Evolutionary conservation across 441 rosid genomes (phyloP).

Genomic region (Populus hybrid): DNA sequence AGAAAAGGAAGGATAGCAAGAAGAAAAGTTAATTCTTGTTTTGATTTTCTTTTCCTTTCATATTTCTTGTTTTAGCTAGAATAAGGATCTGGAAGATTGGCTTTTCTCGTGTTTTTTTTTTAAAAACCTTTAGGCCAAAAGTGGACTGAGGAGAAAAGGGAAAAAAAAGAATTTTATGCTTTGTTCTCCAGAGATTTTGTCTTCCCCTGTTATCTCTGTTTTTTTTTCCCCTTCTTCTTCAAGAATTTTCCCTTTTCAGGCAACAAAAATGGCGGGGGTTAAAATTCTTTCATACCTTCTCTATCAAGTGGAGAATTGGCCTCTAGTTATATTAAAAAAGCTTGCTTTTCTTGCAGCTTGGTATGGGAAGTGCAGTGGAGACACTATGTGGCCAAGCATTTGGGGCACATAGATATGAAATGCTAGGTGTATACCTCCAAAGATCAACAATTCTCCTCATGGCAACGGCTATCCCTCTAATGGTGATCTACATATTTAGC

Average conservation of each 20-base stretch:
- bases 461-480: constrained; percentile 46
- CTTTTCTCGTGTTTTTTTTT: background rate
- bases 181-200: background rate
- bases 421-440: constrained; percentile 65
- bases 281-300: background rate
- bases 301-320: background rate
- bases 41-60: background rate
- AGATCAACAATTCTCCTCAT: constrained; percentile 52
- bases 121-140: background rate
- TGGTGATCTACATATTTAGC: constrained; percentile 40
- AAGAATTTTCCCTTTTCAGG: background rate
- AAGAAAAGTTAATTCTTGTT: background rate
- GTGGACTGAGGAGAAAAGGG: background rate
- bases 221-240: background rate
- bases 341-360: constrained; percentile 37
- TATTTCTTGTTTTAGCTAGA: background rate
- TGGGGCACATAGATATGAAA: constrained; percentile 48
- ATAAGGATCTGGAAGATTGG: background rate
- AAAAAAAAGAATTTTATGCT: background rate
- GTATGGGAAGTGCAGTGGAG: constrained; percentile 84
- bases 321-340: background rate
- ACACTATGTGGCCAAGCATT: constrained; percentile 76
- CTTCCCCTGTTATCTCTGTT: background rate
- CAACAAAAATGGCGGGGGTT: background rate
- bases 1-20: background rate